Percentiles rank a stretch among this genome's conserved stretches.
Conservation (phyloP, 371 early-diverging fungal genomes). For the Mucor irregularis region DNA sequence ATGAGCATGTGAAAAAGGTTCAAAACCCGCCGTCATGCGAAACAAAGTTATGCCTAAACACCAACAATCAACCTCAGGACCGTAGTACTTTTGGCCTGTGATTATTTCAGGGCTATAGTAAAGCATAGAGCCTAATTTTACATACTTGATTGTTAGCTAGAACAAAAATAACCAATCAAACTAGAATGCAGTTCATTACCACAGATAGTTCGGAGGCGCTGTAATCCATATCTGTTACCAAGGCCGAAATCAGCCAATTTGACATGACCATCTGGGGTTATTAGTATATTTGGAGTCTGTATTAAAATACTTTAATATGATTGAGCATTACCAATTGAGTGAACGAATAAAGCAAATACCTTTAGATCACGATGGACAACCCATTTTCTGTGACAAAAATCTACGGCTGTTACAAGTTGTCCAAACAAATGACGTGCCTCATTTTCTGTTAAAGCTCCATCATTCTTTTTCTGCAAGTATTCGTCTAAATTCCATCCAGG, state of each 20-base stretch:
- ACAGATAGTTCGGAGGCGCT: slow-evolving; percentile 76
- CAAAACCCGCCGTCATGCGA: slow-evolving; percentile 89
- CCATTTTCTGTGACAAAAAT: slow-evolving; percentile 71
- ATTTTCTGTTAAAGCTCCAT: slow-evolving; percentile 52
- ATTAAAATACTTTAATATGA: too few relatives aligned
- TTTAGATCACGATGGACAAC: slow-evolving; percentile 84
- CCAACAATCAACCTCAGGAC: slow-evolving; percentile 75
- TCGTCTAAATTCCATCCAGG: slow-evolving; percentile 61
- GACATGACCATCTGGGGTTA: slow-evolving; percentile 52
- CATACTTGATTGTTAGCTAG: background rate
- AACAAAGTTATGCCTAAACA: slow-evolving; percentile 89
- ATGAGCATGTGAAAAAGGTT: slow-evolving; percentile 76
- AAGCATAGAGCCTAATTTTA: slow-evolving; percentile 42
- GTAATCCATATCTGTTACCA: slow-evolving; percentile 69
- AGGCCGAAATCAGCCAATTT: slow-evolving; percentile 85
- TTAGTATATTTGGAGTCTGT: slow-evolving; percentile 59
- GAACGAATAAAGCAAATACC: too few relatives aligned
- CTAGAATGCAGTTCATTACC: slow-evolving; percentile 50
- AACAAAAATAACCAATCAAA: too few relatives aligned
- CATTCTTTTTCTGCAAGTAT: slow-evolving; percentile 45
- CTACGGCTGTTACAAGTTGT: slow-evolving; percentile 70
- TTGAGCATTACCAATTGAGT: too few relatives aligned
- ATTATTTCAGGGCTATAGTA: slow-evolving; percentile 69
- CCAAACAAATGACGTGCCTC: slow-evolving; percentile 69
- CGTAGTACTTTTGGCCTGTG: slow-evolving; percentile 58